Conservation (phyloP, 176 grass and related monocot genomes). For the Carex pumila region DNA sequence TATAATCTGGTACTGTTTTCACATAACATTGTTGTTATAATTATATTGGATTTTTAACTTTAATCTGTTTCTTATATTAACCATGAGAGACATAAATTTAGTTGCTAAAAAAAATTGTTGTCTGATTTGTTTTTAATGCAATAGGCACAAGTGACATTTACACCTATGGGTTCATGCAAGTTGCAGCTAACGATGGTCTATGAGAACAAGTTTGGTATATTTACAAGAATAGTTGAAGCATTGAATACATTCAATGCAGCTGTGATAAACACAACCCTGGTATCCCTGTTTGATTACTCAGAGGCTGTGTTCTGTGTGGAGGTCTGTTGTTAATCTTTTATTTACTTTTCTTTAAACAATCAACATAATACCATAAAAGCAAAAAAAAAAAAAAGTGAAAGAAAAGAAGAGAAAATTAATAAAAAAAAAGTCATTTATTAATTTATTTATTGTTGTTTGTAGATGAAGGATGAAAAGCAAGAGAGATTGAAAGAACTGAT, state of each 20-base stretch:
- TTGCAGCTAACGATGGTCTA: conserved; percentile 59
- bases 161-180: conserved; percentile 38
- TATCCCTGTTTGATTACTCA: conserved; percentile 45
- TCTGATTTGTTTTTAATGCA: not conserved
- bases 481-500: conserved; percentile 42
- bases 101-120: not conserved
- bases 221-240: conserved; percentile 60
- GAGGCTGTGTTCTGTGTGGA: conserved; percentile 58
- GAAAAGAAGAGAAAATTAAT: no score
- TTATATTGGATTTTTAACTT: not conserved
- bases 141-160: conserved; percentile 50
- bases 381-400: not conserved
- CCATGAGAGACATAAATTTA: not conserved
- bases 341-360: not conserved
- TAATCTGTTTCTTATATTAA: not conserved
- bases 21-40: not conserved
- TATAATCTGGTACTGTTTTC: not conserved
- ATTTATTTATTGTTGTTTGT: not conserved
- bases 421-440: not conserved
- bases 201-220: conserved; percentile 38
- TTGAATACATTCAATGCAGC: conserved; percentile 43
- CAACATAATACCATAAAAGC: not conserved
- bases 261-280: conserved; percentile 46
- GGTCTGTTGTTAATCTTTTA: conserved; percentile 21
- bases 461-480: conserved; percentile 67